Evolutionary conservation across 441 rosid genomes (phyloP), one percentile per base, ranked within the genome.

Genomic region (Bocquillonia castaneifolia): DNA sequence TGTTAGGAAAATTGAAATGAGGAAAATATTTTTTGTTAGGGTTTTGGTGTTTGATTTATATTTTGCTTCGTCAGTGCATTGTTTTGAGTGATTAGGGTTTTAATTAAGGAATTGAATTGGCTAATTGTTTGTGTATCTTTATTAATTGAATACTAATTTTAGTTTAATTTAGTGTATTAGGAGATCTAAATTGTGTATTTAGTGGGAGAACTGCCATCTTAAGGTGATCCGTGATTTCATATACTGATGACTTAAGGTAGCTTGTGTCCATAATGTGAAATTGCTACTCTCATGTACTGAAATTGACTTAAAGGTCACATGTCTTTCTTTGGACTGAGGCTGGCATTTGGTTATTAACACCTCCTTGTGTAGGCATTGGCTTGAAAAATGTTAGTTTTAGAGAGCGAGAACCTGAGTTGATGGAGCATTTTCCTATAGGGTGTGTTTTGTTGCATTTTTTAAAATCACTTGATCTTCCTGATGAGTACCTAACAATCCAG

Each of bases 1-100:
- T 64, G 44, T 36, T 59, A 20, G 59, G 74, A 67, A 67, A 69
- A 59, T 64, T 42, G 36, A 58, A 15, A 13, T 10, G 17, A 31
- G 44, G 47, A 15, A 40, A 63, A 25, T 22, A 47, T 74, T 14
- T 59, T 64, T 63, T 29, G 20, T 18, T 36, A 52, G 55, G 58
- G 48, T 57, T 64, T 67, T 59, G 31, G 50, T 60, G 60, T 74
- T 75, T 74, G 73, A 76, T 80, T 72, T 25, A n/a, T n/a, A 22
- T 61, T 59, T 67, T 60, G 34, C 9, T 52, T 65, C 62, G 3
- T 13, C 28, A n/a, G n/a, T 26, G 68, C 64, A 48, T 70, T 42
- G 59, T 29, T 44, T 37, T 66, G 25, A 14, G 51, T 37, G 34
- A n/a, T 39, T 26, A 66, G 70, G 70, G 70, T 54, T 54, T 42